Evolutionary conservation across 257 asterid genomes (phyloP).

Genomic region (Solanum ossicruentum): DNA sequence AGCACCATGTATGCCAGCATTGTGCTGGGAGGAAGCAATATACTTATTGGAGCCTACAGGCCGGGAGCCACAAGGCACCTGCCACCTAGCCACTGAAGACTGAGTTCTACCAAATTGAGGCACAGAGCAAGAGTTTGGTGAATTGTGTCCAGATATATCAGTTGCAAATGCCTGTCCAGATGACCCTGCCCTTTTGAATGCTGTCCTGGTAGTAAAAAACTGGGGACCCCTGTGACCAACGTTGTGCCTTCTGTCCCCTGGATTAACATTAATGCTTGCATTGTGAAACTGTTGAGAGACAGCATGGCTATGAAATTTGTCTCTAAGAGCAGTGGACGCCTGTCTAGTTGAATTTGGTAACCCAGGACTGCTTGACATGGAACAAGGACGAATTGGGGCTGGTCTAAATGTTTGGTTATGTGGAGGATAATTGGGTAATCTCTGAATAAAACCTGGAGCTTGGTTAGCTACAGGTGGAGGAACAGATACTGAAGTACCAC

Average conservation of each 20-base stretch:
- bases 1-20: slow-evolving; percentile 1
- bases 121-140: neutral
- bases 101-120: slow-evolving; percentile 12
- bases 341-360: slow-evolving; percentile 8
- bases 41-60: slow-evolving; percentile 3
- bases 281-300: slow-evolving; percentile 11
- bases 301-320: slow-evolving; percentile 9
- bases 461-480: slow-evolving; percentile 7
- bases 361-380: slow-evolving; percentile 13
- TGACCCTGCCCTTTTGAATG: slow-evolving; percentile 17
- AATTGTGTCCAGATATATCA: slow-evolving; percentile 5
- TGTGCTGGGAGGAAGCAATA: neutral
- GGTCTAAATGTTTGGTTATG: slow-evolving; percentile 12
- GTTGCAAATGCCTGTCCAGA: slow-evolving; percentile 7
- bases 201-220: slow-evolving; percentile 9
- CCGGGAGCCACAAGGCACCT: neutral
- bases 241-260: slow-evolving; percentile 13
- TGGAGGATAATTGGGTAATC: slow-evolving; percentile 1
- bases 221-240: slow-evolving; percentile 17
- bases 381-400: slow-evolving; percentile 15
- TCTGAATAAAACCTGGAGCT: slow-evolving; percentile 3
- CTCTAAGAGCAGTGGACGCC: slow-evolving; percentile 10
- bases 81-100: slow-evolving; percentile 11
- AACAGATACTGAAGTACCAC: neutral
- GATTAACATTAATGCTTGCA: slow-evolving; percentile 2